Conservation (phyloP, 805 yeast genomes). For the Cyberlindnera suaveolens region DNA sequence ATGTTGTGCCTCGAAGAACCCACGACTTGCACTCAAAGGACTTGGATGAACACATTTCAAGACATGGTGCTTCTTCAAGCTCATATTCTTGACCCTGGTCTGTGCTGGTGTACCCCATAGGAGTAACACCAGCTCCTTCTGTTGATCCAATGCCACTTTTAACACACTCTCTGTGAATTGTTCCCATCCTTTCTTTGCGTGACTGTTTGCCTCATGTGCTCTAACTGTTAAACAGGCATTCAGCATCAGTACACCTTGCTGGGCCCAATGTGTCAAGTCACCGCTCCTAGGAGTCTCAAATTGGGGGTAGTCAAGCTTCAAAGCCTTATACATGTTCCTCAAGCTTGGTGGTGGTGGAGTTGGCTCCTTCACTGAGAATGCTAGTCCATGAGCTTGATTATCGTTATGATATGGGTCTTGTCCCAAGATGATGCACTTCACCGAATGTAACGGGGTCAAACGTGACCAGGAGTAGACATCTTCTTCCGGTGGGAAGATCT, state of each 20-base stretch:
- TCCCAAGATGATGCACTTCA: conserved; percentile 79
- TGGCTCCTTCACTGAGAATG: conserved; percentile 85
- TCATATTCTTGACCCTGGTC: conserved; percentile 27
- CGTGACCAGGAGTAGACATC: conserved; percentile 91
- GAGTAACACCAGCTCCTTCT: conserved; percentile 12
- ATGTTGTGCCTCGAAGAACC: conserved; percentile 74
- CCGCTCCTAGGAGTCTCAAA: conserved; percentile 47
- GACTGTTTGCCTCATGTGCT: conserved; percentile 92
- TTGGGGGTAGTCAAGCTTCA: conserved; percentile 66
- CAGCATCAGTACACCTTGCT: conserved; percentile 78
- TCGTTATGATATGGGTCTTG: conserved; percentile 95
- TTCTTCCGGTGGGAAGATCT: conserved; percentile 73
- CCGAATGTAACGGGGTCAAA: conserved; percentile 66
- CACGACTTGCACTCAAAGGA: conserved; percentile 86
- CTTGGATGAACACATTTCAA: conserved; percentile 87
- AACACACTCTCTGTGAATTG: conserved; percentile 73
- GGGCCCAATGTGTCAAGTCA: conserved; percentile 77
- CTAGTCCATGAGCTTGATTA: conserved; percentile 95
- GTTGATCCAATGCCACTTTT: conserved; percentile 44
- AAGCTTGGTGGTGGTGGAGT: conserved; percentile 85
- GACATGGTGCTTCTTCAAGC: conserved; percentile 32
- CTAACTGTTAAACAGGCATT: conserved; percentile 88
- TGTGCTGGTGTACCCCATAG: conserved; percentile 42
- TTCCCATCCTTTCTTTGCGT: conserved; percentile 90
- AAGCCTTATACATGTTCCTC: conserved; percentile 76